phyloP scores from a whole-genome alignment of 306 rosid genomes.

The Sechiopsis laciniata region DNA sequence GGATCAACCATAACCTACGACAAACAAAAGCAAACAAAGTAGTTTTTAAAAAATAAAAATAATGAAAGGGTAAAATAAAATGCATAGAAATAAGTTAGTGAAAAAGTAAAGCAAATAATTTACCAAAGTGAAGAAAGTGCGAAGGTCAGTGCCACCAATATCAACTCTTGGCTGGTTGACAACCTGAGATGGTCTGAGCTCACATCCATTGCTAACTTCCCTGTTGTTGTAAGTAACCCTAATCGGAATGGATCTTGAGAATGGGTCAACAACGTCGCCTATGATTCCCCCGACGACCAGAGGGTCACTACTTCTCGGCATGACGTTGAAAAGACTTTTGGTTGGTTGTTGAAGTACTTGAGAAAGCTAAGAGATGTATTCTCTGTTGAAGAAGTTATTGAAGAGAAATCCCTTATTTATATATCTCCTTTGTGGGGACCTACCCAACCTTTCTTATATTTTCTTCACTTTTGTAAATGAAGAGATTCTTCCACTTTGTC shows the following conservation, averaged over 20 bases:
- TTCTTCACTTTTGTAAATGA: not conserved
- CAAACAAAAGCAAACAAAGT: not conserved
- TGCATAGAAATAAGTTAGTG: not conserved
- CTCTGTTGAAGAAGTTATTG: not conserved
- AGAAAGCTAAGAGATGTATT: not conserved
- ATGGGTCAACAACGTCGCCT: constrained; percentile 49
- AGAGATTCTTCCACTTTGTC: constrained; percentile 10
- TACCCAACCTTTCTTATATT: not conserved
- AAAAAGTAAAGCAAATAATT: not conserved
- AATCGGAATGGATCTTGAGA: constrained; percentile 36
- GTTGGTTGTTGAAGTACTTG: not conserved
- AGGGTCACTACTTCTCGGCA: constrained; percentile 48
- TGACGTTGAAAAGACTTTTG: not conserved
- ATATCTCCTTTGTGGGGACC: not conserved
- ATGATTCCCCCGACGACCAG: constrained; percentile 46
- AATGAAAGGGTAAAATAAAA: too few relatives aligned
- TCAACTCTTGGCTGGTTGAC: constrained; percentile 43
- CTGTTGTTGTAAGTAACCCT: constrained; percentile 27
- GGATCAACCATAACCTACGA: constrained; percentile 56
- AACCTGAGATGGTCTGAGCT: constrained; percentile 49
- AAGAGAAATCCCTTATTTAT: constrained; percentile 5
- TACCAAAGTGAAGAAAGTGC: constrained; percentile 58
- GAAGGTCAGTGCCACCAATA: constrained; percentile 47
- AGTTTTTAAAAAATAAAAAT: not conserved
- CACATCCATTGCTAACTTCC: constrained; percentile 54